Percentiles rank a stretch among this genome's conserved stretches.
Conservation (phyloP, 2,329 filamentous ascomycete genomes). For the Talaromyces rugulosus region DNA sequence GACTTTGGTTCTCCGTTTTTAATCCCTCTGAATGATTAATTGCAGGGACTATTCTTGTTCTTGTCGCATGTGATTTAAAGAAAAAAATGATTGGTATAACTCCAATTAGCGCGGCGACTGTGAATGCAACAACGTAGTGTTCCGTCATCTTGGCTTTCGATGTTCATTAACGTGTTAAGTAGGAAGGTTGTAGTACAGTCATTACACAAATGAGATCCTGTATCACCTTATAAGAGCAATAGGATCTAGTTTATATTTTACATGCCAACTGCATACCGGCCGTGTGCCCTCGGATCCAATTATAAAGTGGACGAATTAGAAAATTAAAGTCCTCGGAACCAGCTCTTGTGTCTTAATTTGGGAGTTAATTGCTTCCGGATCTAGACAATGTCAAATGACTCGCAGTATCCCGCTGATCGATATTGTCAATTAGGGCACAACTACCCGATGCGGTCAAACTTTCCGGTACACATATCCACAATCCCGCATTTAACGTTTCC, state of each 20-base stretch:
- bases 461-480: conserved; percentile 15
- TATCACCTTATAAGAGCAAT: background rate
- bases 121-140: background rate
- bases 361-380: background rate
- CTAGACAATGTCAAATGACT: background rate
- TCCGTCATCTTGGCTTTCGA: background rate
- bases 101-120: background rate
- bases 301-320: background rate
- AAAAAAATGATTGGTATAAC: background rate
- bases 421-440: background rate
- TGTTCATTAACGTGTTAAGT: too few species aligned
- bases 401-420: background rate
- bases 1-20: background rate
- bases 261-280: background rate
- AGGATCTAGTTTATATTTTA: background rate
- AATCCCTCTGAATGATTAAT: background rate
- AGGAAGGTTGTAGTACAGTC: background rate
- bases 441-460: conserved; percentile 23
- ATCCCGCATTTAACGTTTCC: background rate
- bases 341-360: background rate
- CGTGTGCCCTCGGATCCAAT: background rate
- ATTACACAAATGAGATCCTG: background rate
- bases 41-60: background rate
- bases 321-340: background rate
- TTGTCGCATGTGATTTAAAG: background rate